These are phyloP conservation scores for Hypoxylon lenormandii DNA, from an alignment of 495 filamentous ascomycete genomes.

Conservation along the genomic window DNA sequence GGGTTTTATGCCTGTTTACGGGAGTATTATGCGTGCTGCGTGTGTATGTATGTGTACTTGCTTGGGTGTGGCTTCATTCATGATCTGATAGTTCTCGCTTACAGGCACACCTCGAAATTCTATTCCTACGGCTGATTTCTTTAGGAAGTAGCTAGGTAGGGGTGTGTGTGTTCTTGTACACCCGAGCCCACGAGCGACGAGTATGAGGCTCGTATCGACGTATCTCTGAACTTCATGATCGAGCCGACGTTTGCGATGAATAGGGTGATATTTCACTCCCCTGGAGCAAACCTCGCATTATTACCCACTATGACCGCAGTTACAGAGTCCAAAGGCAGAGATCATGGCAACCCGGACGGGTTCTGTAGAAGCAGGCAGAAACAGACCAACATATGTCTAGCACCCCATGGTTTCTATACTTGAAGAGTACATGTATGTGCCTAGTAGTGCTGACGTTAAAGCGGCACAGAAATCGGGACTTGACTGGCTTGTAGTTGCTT, in stretches of 20 bases:
- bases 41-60: conserved; percentile 6
- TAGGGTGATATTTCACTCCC: conserved; percentile 22
- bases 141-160: conserved; percentile 11
- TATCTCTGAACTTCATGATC: conserved; percentile 37
- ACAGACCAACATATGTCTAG: conserved; percentile 10
- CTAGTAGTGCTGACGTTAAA: conserved; percentile 11
- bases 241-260: conserved; percentile 7
- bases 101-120: conserved; percentile 26
- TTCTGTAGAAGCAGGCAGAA: background rate
- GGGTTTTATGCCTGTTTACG: conserved; percentile 44
- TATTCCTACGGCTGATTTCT: conserved; percentile 24
- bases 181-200: conserved; percentile 6
- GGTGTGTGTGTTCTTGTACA: conserved; percentile 9
- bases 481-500: conserved; percentile 16
- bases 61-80: conserved; percentile 27
- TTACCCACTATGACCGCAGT: conserved; percentile 10
- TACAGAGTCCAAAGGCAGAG: conserved; percentile 9
- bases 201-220: conserved; percentile 32
- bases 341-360: background rate
- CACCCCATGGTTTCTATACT: conserved; percentile 1
- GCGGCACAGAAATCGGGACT: conserved; percentile 29
- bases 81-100: conserved; percentile 39
- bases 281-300: conserved; percentile 11
- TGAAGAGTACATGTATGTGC: conserved; percentile 11
- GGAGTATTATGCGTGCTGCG: conserved; percentile 35